These are phyloP conservation scores for Pseudofabraea citricarpa DNA, from an alignment of 2,329 filamentous ascomycete species.

Conservation along the genomic window DNA sequence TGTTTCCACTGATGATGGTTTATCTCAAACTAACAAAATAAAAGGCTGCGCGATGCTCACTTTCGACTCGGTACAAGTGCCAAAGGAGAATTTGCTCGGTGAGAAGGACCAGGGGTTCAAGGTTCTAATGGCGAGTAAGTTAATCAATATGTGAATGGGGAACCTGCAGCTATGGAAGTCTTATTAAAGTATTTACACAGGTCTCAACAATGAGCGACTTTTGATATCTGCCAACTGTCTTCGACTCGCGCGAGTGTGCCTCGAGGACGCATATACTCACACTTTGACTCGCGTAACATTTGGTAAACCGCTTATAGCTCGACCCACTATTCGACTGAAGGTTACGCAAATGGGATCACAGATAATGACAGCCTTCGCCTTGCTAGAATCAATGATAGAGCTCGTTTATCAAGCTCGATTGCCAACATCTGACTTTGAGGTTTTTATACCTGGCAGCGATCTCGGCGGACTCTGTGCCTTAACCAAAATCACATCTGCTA, in stretches of 20 bases:
- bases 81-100: constrained; percentile 90
- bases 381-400: constrained; percentile 8
- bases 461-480: constrained; percentile 88
- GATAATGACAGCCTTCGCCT: constrained; percentile 82
- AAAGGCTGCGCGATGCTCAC: neutral
- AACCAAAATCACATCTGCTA: constrained; percentile 85
- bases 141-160: neutral
- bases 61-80: constrained; percentile 98
- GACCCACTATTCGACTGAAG: constrained; percentile 92
- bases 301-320: constrained; percentile 89
- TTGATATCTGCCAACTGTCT: constrained; percentile 94
- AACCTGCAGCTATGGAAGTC: neutral
- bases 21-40: neutral
- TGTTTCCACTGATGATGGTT: no score
- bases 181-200: constrained; percentile 40
- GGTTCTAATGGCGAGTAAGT: constrained; percentile 35
- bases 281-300: constrained; percentile 93
- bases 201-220: constrained; percentile 97
- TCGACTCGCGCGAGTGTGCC: constrained; percentile 89
- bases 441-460: constrained; percentile 85
- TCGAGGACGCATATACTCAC: constrained; percentile 90
- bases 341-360: constrained; percentile 94
- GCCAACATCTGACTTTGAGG: constrained; percentile 72
- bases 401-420: constrained; percentile 78
- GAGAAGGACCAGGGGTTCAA: constrained; percentile 97